Base-by-base conservation (phyloP, 2,329 filamentous ascomycete genomes). In the Hypoxylon sp. region DNA sequence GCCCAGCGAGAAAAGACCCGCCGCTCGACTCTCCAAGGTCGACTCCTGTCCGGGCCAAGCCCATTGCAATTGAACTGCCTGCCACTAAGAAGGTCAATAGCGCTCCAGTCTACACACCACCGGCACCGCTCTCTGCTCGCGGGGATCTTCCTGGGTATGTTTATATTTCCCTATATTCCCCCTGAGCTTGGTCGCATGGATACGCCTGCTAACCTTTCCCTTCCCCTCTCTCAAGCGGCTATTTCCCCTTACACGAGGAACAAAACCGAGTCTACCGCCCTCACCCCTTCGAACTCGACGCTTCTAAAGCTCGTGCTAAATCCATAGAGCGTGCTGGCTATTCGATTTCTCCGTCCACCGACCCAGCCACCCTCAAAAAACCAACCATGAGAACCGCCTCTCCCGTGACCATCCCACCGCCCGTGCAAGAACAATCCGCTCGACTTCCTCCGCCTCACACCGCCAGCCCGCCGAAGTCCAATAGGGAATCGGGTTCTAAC, bases 161-260 rank as follows among this genome's bases (percentile, higher is more conserved):
- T n/a, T 87, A 80, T 69, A 80, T 76, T n/a, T n/a, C n/a, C n/a
- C n/a, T n/a, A n/a, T n/a, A n/a, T n/a, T n/a, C n/a, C n/a, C 38
- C 33, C 35, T 17, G 11, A 40, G 35, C n/a, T 26, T 33, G 48
- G 40, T 24, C 48, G 48, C 31, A 38, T 35, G 31, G 41, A 54
- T 60, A 54, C 48, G n/a, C 50, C 61, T 54, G 58, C 58, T 60
- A 48, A 61, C n/a, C 24, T 43, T 31, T 37, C 41, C 41, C 37
- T 40, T 40, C 35, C 26, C 26, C 26, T 35, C 9, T 37, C 41
- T 56, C 40, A 63, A 87, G 84, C 69, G 84, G 81, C 23, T 87
- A 87, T 66, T 87, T 87, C 64, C 83, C 84, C 15, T 71, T 82
- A 26, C 83, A 86, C 72, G 84, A 86, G 70, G 82, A 86, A 48